Conservation (phyloP, 371 early-diverging fungal genomes). For the Quaeritorhiza haematococci region DNA sequence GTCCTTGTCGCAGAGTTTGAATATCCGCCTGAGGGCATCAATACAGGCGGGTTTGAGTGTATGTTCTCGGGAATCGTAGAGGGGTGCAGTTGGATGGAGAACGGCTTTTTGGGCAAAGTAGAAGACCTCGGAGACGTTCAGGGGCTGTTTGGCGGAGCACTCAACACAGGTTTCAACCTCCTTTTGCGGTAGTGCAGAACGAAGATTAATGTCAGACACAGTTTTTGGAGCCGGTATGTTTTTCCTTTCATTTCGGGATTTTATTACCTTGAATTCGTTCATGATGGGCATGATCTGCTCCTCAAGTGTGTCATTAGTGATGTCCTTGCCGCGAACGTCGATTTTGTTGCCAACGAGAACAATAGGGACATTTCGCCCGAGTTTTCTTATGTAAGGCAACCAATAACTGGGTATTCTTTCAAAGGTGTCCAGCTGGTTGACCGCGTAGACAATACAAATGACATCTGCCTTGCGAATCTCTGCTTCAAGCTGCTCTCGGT, state of each 20-base stretch:
- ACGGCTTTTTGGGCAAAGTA: slow-evolving; percentile 98
- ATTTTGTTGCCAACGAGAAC: slow-evolving; percentile 97
- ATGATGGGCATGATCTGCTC: slow-evolving; percentile 92
- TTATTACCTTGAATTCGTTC: slow-evolving; percentile 86
- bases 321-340: slow-evolving; percentile 78
- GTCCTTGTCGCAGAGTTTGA: slow-evolving; percentile 88
- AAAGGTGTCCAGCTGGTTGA: slow-evolving; percentile 77
- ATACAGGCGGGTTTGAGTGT: slow-evolving; percentile 81
- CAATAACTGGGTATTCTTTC: slow-evolving; percentile 78
- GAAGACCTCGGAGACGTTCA: slow-evolving; percentile 96
- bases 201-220: neutral
- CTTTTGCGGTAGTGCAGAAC: slow-evolving; percentile 30
- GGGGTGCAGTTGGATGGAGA: slow-evolving; percentile 90
- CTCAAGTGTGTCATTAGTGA: slow-evolving; percentile 75
- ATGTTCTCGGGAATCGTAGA: slow-evolving; percentile 91
- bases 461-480: slow-evolving; percentile 94
- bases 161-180: slow-evolving; percentile 98
- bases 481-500: slow-evolving; percentile 77
- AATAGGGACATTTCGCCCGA: slow-evolving; percentile 90
- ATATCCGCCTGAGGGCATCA: slow-evolving; percentile 87
- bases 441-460: slow-evolving; percentile 92
- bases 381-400: slow-evolving; percentile 85
- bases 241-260: too few species aligned
- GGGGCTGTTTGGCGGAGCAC: slow-evolving; percentile 88
- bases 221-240: neutral